phyloP scores from a whole-genome alignment of 2,329 filamentous ascomycete species.

The Graphilbum fragrans region DNA sequence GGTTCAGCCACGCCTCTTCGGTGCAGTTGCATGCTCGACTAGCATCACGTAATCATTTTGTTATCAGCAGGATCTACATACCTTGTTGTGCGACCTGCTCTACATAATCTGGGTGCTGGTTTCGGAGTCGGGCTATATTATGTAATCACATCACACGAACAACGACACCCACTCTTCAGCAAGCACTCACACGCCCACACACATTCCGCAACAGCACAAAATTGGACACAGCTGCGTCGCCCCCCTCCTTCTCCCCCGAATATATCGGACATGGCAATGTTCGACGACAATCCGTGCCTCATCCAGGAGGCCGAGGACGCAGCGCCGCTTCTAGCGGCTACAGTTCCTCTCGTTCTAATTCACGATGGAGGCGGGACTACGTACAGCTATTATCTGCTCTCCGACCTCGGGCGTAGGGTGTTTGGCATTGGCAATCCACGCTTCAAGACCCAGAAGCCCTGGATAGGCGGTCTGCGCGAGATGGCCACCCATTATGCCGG shows the following conservation, averaged over 20 bases:
- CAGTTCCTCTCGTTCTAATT: conserved; percentile 38
- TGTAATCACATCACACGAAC: no score
- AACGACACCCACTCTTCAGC: no score
- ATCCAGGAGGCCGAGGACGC: conserved; percentile 11
- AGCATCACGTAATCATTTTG: no score
- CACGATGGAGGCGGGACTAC: conserved; percentile 51
- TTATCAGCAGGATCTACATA: no score
- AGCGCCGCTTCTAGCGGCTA: conserved; percentile 1
- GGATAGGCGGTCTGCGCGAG: conserved; percentile 38
- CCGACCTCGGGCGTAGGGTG: conserved; percentile 32
- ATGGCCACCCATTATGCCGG: conserved; percentile 39
- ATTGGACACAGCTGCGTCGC: conserved; percentile 32
- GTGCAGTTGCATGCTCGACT: no score
- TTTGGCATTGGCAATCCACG: conserved; percentile 44
- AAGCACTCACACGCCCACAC: no score
- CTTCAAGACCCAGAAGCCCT: conserved; percentile 32
- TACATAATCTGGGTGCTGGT: no score
- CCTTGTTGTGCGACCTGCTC: no score
- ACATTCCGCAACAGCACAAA: no score
- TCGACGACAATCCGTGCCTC: conserved; percentile 11
- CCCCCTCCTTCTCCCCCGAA: conserved; percentile 23
- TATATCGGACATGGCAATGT: conserved; percentile 10
- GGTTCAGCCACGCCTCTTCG: no score
- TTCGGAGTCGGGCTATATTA: no score
- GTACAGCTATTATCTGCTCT: conserved; percentile 43